Evolutionary conservation across 345 rosid species (phyloP).

Genomic region (Linum tenue): DNA sequence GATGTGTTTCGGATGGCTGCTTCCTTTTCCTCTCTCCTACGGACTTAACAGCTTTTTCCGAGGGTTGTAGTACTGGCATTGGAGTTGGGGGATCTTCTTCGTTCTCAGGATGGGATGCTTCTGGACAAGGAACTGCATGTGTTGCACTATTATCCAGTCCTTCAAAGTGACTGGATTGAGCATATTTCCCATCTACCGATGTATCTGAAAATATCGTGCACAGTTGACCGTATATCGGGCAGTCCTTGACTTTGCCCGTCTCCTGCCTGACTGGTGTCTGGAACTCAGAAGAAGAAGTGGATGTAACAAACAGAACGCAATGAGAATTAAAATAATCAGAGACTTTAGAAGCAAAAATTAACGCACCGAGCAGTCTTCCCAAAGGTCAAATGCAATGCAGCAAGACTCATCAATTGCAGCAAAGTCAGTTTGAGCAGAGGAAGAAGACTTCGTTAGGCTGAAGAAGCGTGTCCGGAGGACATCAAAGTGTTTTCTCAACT

Average conservation of each 20-base stretch:
- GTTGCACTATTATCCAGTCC: conserved; percentile 40
- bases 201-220: conserved; percentile 56
- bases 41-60: conserved; percentile 25
- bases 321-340: neutral
- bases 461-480: conserved; percentile 65
- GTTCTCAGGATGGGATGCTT: conserved; percentile 21
- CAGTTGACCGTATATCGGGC: conserved; percentile 71
- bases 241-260: conserved; percentile 45
- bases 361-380: conserved; percentile 68
- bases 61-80: conserved; percentile 12
- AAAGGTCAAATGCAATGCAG: conserved; percentile 60
- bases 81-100: conserved; percentile 19
- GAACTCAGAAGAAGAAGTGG: conserved; percentile 17
- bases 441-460: conserved; percentile 38
- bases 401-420: conserved; percentile 45
- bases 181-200: conserved; percentile 62
- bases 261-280: conserved; percentile 55
- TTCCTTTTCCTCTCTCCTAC: conserved; percentile 39
- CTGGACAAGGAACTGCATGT: conserved; percentile 18
- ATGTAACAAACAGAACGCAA: neutral
- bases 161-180: conserved; percentile 85
- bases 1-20: conserved; percentile 28
- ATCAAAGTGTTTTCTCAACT: conserved; percentile 67
- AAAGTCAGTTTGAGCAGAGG: conserved; percentile 39
- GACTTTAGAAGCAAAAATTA: conserved; percentile 5